Evolutionary conservation across 495 filamentous ascomycete genomes (phyloP), one percentile per base, ranked within the genome.

Genomic region (Penicillium cinerascens): DNA sequence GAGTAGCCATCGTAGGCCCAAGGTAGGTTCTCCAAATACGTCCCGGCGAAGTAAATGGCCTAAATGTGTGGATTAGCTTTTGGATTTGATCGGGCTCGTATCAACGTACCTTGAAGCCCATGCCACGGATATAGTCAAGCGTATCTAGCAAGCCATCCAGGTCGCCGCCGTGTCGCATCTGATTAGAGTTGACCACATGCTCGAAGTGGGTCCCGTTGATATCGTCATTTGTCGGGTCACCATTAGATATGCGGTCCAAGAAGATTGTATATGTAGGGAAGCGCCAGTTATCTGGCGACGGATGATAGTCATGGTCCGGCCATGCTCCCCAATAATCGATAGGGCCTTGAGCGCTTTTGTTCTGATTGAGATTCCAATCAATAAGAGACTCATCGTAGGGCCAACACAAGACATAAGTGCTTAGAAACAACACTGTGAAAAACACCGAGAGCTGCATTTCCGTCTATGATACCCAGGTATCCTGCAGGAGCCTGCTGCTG

Each of bases 1-100:
- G 69, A 69, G 54, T 66, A 75, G 35, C 56, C 69, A 61, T 75
- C 70, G 23, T 63, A 64, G n/a, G 65, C 69, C 71, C 71, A 75
- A 16, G 71, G 71, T 6, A 70, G 58, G 49, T 75, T 75, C 58
- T 72, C 65, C 51, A 72, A 60, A 17, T 65, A 66, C 27, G 67
- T 73, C 17, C 71, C 71, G 16, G 65, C 65, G 21, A 75, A 52
- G 47, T 70, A 73, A 22, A 73, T 65, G 2, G 58, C 70, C 52
- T 70, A 20, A 22, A 51, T 36, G 38, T 39, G n/a, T 33, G 23
- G 15, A 37, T 21, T 44, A 39, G 44, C 48, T 35, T 43, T 41
- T 43, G 23, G n/a, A 60, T 13, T 33, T 33, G 15, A 40, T 17
- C 42, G 33, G n/a, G 15, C 43, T 16, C 40, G 17, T 6, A 15